Base-by-base conservation (phyloP, 805 yeast genomes). In the Grigorovia transvaalensis region DNA sequence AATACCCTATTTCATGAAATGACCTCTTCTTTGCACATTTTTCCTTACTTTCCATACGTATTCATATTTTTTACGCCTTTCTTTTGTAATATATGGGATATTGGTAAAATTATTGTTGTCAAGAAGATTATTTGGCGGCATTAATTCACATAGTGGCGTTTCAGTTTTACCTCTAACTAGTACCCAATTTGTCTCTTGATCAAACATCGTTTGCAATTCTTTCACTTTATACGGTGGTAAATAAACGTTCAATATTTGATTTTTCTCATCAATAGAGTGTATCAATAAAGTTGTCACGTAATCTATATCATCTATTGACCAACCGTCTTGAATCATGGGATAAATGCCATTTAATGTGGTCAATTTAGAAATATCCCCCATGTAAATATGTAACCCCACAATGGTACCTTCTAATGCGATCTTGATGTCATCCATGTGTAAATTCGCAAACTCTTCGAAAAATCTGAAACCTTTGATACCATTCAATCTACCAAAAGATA, bases 111-210 rank as follows among this genome's bases (percentile, higher is more conserved):
- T 30, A 45, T 30, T 18, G 9, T 20, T 38, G 13, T 33, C 17
- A 17, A 51, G 41, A 2, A 63, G 42, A 18, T 54, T 58, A 23
- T 48, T 63, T 50, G 52, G 70, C 58, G 59, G 72, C 62, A 19
- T 74, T 1, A 82, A 50, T 54, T 81, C 88, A 60, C 76, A 71
- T 0, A 75, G 62, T 0, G 96, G 93, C 1, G 84, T 66, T 48
- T 82, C 87, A 0, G 85, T 79, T 45, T 79, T 76, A 1, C 88
- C 89, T 55, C 84, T 75, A 1, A 78, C 72, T 1, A 86, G 51
- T 0, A 85, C 54, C 50, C 80, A 57, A 59, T 64, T 4, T 11
- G 41, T 18, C 13, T 33, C 13, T 7, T 33, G 29, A 12, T 33
- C 30, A 61, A 61, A 15, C 68, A 58, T 38, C 4, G 23, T 9